Percentiles rank a stretch among this genome's conserved stretches.
These are phyloP conservation scores for Candida dajiaensis DNA, from an alignment of 805 yeast species.

Conservation along the genomic window DNA sequence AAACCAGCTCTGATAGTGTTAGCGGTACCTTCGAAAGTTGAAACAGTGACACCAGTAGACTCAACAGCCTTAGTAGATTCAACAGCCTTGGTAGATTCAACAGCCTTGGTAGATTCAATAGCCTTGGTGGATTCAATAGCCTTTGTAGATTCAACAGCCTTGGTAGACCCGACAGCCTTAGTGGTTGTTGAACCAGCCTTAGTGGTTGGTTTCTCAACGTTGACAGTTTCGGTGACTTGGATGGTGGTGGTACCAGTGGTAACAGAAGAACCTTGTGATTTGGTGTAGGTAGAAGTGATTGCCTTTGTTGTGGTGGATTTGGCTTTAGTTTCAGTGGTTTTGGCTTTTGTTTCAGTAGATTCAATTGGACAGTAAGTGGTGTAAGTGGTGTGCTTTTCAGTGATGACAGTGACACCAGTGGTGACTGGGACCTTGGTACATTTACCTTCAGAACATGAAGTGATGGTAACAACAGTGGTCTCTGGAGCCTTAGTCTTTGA, in stretches of 20 bases:
- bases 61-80: background rate
- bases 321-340: background rate
- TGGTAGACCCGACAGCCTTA: no score
- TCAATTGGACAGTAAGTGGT: conserved; percentile 6
- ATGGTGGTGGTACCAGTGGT: background rate
- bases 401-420: conserved; percentile 1
- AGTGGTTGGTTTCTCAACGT: background rate
- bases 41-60: background rate
- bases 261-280: background rate
- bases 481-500: background rate
- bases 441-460: background rate
- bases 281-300: background rate
- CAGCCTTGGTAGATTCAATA: no score
- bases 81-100: no score
- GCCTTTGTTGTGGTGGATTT: background rate
- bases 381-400: background rate
- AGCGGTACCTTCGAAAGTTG: conserved; percentile 1
- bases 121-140: no score
- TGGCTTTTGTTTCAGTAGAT: background rate
- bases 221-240: background rate
- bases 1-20: background rate
- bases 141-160: background rate
- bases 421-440: background rate
- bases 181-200: background rate
- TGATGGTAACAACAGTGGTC: background rate